Evolutionary conservation across 768 basidiomycete genomes (phyloP), one percentile per base, ranked within the genome.

Genomic region (Suillus occidentalis): DNA sequence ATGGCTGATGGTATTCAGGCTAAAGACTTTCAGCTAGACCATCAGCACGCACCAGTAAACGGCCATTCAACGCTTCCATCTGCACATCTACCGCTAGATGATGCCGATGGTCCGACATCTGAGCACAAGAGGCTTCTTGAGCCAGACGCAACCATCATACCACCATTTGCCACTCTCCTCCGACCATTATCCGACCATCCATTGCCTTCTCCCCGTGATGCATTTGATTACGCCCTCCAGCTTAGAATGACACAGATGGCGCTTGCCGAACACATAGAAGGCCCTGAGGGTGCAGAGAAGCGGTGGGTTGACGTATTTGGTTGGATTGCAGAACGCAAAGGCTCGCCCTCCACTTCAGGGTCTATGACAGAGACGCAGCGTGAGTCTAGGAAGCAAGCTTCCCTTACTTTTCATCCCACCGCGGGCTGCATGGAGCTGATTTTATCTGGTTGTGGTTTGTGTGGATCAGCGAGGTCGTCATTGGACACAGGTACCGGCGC

Each of bases 261-360:
- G 7, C 78, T 98, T 58, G 83, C 84, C 20, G 97, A 99, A 77
- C 85, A 89, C 42, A 84, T 91, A 20, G 90, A 95, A 43, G 97
- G 97, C 0, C 84, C 94, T 0, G 94, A 96, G 70, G 86, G 87
- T 47, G 95, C 95, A 0, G 89, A 91, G 66, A 78, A 80, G 20
- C 88, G 87, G 63, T 95, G 94, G 86, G 80, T 94, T 18, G 93
- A 94, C 34, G 83, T 94, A 9, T 97, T 96, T 74, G 79, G 85
- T 6, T 97, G 92, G 91, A 89, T 95, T 71, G 89, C 94, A 0
- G 89, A 88, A 63, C 80, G 82, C 69, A 82, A 79, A 31, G 81
- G 80, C 43, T 69, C 37, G 22, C 57, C 57, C 9, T 58, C 57
- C 5, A 28, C 39, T 18, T 40, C 57, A 3, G 57, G 57, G 8